Conservation (phyloP, 371 early-diverging fungal species). For the Lichtheimia hyalospora region DNA sequence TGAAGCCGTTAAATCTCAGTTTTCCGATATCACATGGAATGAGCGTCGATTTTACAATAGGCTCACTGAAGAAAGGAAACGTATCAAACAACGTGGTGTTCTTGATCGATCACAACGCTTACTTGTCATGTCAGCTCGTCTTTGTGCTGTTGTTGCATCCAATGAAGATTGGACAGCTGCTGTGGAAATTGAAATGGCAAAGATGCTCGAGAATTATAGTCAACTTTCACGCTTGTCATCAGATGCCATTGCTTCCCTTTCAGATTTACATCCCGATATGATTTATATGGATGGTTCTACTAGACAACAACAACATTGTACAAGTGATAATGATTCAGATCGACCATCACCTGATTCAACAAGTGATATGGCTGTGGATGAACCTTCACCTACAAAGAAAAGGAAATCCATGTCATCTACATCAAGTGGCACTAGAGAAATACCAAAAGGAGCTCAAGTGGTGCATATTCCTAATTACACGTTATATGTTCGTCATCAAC, state of each 20-base stretch:
- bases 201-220: slow-evolving; percentile 31
- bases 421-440: slow-evolving; percentile 14
- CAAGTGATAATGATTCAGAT: slow-evolving; percentile 4
- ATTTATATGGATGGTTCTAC: slow-evolving; percentile 15
- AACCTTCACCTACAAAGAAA: slow-evolving; percentile 28
- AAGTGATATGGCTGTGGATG: slow-evolving; percentile 9
- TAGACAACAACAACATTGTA: neutral
- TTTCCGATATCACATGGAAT: slow-evolving; percentile 60
- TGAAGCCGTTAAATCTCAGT: slow-evolving; percentile 54
- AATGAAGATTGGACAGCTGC: slow-evolving; percentile 42
- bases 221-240: slow-evolving; percentile 20
- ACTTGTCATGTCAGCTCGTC: slow-evolving; percentile 31
- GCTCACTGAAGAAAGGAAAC: slow-evolving; percentile 54
- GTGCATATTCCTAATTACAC: slow-evolving; percentile 37
- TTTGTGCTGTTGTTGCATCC: slow-evolving; percentile 41
- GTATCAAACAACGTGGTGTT: slow-evolving; percentile 42
- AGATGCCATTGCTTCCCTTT: slow-evolving; percentile 12
- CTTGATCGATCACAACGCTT: slow-evolving; percentile 48
- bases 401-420: slow-evolving; percentile 21
- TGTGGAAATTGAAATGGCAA: slow-evolving; percentile 34
- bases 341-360: slow-evolving; percentile 8
- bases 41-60: slow-evolving; percentile 62
- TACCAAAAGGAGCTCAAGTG: slow-evolving; percentile 39
- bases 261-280: slow-evolving; percentile 17
- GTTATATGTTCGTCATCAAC: slow-evolving; percentile 26